Evolutionary conservation across 225 moss, liverwort and hornwort genomes (phyloP).

Genomic region (Asterella californica): DNA sequence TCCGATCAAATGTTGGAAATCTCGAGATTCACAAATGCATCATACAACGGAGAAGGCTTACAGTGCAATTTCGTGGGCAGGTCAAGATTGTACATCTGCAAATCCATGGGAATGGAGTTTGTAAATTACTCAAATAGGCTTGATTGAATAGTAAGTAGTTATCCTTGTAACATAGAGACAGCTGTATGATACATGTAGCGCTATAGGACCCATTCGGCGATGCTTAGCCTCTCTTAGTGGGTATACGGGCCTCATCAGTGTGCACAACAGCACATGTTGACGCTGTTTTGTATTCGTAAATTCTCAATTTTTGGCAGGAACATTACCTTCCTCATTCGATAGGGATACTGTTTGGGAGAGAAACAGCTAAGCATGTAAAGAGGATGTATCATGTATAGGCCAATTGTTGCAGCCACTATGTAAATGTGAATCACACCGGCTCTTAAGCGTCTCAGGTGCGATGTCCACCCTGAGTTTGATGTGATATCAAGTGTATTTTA

Average conservation of each 20-base stretch:
- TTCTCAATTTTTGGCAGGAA: slow-evolving; percentile 27
- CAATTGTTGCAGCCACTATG: neutral
- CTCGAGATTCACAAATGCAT: neutral
- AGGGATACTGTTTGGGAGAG: neutral
- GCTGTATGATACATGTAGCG: slow-evolving; percentile 18
- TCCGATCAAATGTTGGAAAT: neutral
- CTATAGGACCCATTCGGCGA: slow-evolving; percentile 1
- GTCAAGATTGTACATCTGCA: slow-evolving; percentile 6
- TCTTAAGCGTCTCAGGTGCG: neutral
- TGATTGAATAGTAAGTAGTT: neutral
- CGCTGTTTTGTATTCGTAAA: slow-evolving; percentile 14
- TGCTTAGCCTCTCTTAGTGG: slow-evolving; percentile 12
- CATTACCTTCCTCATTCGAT: neutral
- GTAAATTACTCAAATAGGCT: slow-evolving; percentile 20
- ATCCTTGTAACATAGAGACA: slow-evolving; percentile 14
- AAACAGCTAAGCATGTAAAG: slow-evolving; percentile 1
- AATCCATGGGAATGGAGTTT: neutral
- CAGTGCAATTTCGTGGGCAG: neutral
- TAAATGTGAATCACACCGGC: neutral
- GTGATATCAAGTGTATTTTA: no score
- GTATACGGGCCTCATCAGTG: slow-evolving; percentile 4
- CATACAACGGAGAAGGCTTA: neutral
- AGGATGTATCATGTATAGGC: slow-evolving; percentile 2
- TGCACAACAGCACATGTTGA: slow-evolving; percentile 3
- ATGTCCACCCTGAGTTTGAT: neutral